Evolutionary conservation across 306 rosid species (phyloP), one percentile per base, ranked within the genome.

Genomic region (Medicago lupulina): DNA sequence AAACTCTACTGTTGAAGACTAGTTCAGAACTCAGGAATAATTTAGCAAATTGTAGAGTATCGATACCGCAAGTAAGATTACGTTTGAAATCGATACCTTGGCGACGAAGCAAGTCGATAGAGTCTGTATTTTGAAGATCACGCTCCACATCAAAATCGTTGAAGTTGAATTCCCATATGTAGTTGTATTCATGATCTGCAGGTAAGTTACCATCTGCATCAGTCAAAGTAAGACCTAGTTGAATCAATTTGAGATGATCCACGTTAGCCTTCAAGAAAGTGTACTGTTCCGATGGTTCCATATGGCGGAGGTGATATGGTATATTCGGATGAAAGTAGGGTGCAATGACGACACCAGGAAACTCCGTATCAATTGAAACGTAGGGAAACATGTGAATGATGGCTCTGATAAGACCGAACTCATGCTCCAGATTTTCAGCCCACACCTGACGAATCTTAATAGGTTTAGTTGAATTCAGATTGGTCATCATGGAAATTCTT

Each of bases 341-440:
- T 0, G 89, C 82, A 40, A 59, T 58, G 9, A 93, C 72, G 0
- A 90, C 63, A 0, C 91, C 98, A 1, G 98, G 96, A 18, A 93
- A 93, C 9, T 93, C 96, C 0, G 96, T 93, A 21, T 93, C 98
- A 90, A 93, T 90, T 25, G 96, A 89, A 16, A 93, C 11, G 76
- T 61, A 81, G n/a, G 89, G 88, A 79, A n/a, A 89, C 5, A 10
- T 23, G 28, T 86, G 85, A 62, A 90, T 68, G 3, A 82, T 1
- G 2, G 0, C 28, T 21, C 23, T 21, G 1, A 21, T 23, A 0
- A 84, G 23, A 9, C 80, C 12, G 38, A 92, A 88, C 31, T 92
- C 96, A 1, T 85, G 23, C 1, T 82, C 79, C 0, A 92, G 79
- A 34, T 92, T 92, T 18, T 71, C 73, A 0, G 92, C 90, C 96